Evolutionary conservation across 2,329 filamentous ascomycete genomes (phyloP).

Genomic region (Chaetomium globosum): DNA sequence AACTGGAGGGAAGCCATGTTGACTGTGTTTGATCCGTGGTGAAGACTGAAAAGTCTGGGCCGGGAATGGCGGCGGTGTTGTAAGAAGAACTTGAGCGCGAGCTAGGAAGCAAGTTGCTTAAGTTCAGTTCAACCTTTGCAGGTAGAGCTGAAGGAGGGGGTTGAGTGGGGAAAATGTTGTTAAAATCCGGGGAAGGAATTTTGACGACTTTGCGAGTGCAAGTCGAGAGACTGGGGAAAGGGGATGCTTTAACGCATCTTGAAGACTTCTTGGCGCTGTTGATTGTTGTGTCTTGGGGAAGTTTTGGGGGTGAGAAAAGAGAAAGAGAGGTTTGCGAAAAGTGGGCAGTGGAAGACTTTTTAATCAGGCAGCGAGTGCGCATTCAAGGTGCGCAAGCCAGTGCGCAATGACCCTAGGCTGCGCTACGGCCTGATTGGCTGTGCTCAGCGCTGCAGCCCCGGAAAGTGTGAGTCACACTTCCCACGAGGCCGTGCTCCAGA

Average conservation of each 20-base stretch:
- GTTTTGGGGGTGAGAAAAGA: constrained; percentile 44
- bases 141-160: constrained; percentile 55
- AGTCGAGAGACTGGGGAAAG: constrained; percentile 42
- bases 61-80: constrained; percentile 61
- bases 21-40: constrained; percentile 76
- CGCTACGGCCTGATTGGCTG: constrained; percentile 28
- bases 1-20: constrained; percentile 78
- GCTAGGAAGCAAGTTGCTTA: constrained; percentile 60
- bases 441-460: constrained; percentile 28
- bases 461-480: constrained; percentile 39
- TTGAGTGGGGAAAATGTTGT: constrained; percentile 51
- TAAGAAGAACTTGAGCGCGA: constrained; percentile 60
- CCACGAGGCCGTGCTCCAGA: constrained; percentile 21
- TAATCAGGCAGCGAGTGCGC: constrained; percentile 51
- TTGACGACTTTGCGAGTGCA: constrained; percentile 50
- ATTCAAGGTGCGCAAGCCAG: constrained; percentile 24
- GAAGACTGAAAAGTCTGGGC: constrained; percentile 72
- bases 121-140: constrained; percentile 68
- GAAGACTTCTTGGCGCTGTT: constrained; percentile 47
- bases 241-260: constrained; percentile 63
- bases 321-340: constrained; percentile 40
- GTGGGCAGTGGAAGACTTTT: constrained; percentile 46
- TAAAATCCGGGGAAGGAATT: constrained; percentile 52
- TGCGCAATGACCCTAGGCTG: constrained; percentile 25
- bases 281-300: constrained; percentile 41